Percentiles rank a stretch among this genome's conserved stretches.
These are phyloP conservation scores for Phytophthora foliorum DNA, from an alignment of 352 stramenopile species.

Conservation along the genomic window DNA sequence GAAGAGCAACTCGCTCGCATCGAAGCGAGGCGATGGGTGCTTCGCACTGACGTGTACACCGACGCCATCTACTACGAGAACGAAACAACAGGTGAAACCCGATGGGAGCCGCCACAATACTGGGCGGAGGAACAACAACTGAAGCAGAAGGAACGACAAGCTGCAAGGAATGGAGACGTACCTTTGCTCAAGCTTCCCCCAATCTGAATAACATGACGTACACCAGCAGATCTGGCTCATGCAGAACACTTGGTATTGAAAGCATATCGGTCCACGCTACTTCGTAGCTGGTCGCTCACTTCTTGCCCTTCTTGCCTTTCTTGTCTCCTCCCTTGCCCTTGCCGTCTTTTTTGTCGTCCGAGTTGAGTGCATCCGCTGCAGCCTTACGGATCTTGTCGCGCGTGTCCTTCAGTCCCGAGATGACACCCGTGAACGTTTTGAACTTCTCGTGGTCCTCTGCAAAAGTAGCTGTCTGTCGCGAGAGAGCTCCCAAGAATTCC, in stretches of 20 bases:
- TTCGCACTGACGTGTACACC: constrained; percentile 71
- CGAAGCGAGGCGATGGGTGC: constrained; percentile 61
- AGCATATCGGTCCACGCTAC: constrained; percentile 12
- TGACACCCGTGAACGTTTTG: constrained; percentile 75
- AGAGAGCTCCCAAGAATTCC: constrained; percentile 89
- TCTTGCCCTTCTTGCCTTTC: constrained; percentile 74
- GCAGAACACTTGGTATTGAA: constrained; percentile 32
- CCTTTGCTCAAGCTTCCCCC: constrained; percentile 38
- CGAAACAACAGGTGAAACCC: constrained; percentile 53
- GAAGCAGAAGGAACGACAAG: constrained; percentile 25
- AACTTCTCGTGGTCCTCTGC: constrained; percentile 81
- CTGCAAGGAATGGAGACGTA: constrained; percentile 6
- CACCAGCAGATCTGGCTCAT: constrained; percentile 2
- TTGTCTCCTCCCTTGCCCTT: constrained; percentile 59
- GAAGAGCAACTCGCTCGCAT: constrained; percentile 57
- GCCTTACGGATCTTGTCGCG: constrained; percentile 75
- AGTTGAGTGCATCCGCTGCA: constrained; percentile 62
- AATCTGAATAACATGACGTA: constrained; percentile 16
- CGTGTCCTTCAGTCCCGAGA: constrained; percentile 81
- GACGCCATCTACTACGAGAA: constrained; percentile 78
- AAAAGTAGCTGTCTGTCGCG: constrained; percentile 72
- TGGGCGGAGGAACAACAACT: constrained; percentile 63
- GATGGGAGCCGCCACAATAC: constrained; percentile 57
- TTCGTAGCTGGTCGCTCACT: constrained; percentile 21
- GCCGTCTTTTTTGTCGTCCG: constrained; percentile 75